These are phyloP conservation scores for Cudoniella acicularis DNA, from an alignment of 495 filamentous ascomycete genomes.

Conservation along the genomic window DNA sequence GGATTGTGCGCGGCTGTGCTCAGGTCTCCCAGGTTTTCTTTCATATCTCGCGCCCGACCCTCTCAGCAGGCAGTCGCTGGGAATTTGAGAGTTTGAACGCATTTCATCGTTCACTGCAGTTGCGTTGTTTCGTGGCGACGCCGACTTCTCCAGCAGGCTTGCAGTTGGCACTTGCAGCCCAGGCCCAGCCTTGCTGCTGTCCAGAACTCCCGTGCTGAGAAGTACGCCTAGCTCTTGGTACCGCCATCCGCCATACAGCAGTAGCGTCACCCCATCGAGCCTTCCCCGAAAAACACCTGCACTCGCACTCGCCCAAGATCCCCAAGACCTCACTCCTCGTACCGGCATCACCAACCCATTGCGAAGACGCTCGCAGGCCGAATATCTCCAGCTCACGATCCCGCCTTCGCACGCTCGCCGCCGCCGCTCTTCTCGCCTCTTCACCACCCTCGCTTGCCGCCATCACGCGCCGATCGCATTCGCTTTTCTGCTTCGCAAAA, in stretches of 20 bases:
- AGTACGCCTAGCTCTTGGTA: no score
- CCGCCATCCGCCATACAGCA: no score
- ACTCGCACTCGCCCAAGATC: neutral
- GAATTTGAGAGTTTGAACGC: no score
- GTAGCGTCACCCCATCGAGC: neutral
- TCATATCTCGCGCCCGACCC: neutral
- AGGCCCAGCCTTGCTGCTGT: no score
- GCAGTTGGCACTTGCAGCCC: no score
- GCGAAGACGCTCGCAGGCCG: slow-evolving; percentile 14
- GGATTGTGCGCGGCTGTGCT: neutral
- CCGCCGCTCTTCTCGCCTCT: slow-evolving; percentile 1
- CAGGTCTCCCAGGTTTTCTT: neutral
- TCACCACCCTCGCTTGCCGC: slow-evolving; percentile 12
- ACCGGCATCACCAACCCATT: slow-evolving; percentile 2
- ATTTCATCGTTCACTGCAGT: no score
- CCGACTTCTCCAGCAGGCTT: no score
- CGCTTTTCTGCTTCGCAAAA: slow-evolving; percentile 13
- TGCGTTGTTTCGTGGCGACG: neutral
- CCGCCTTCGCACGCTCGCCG: neutral
- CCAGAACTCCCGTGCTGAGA: no score
- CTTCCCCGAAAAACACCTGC: neutral
- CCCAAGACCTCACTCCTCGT: neutral
- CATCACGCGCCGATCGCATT: slow-evolving; percentile 26
- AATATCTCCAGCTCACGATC: neutral
- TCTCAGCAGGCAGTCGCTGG: neutral